Percentiles rank a stretch among this genome's conserved stretches.
phyloP scores from a whole-genome alignment of 345 rosid genomes.

The Combretum micranthum region DNA sequence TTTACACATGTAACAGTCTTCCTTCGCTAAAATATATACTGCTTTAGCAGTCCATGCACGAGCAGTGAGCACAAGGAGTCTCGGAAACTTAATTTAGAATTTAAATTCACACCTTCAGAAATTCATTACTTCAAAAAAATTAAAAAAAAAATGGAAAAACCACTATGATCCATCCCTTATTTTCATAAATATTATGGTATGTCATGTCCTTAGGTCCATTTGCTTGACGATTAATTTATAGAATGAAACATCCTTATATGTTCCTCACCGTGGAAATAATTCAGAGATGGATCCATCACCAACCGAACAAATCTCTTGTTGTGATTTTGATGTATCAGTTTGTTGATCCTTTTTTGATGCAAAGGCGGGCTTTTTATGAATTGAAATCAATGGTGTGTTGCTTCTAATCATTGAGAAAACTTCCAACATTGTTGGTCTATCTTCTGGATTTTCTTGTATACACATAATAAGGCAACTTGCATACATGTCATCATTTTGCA shows the following conservation, averaged over 20 bases:
- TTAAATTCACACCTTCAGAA: too few relatives aligned
- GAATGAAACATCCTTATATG: constrained; percentile 6
- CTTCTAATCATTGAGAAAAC: constrained; percentile 17
- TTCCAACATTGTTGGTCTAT: constrained; percentile 27
- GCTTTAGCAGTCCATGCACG: too few relatives aligned
- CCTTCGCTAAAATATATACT: too few relatives aligned
- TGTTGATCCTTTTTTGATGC: background rate
- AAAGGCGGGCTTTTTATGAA: constrained; percentile 31
- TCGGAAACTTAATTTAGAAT: too few relatives aligned
- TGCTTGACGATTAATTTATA: too few relatives aligned
- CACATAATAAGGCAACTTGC: constrained; percentile 29
- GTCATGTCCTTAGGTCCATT: too few relatives aligned
- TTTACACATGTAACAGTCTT: too few relatives aligned
- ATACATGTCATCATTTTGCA: constrained; percentile 21
- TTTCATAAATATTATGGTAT: too few relatives aligned
- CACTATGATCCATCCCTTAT: too few relatives aligned
- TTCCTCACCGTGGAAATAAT: constrained; percentile 24
- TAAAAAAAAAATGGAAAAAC: too few relatives aligned
- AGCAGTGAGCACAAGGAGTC: too few relatives aligned
- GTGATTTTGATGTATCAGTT: background rate
- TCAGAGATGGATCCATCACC: constrained; percentile 22
- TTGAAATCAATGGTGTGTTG: background rate
- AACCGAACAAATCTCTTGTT: constrained; percentile 13
- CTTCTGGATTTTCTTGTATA: constrained; percentile 20
- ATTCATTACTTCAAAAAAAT: too few relatives aligned